Evolutionary conservation across 2,329 filamentous ascomycete species (phyloP), one percentile per base, ranked within the genome.

Genomic region (Epichloe uncinata): DNA sequence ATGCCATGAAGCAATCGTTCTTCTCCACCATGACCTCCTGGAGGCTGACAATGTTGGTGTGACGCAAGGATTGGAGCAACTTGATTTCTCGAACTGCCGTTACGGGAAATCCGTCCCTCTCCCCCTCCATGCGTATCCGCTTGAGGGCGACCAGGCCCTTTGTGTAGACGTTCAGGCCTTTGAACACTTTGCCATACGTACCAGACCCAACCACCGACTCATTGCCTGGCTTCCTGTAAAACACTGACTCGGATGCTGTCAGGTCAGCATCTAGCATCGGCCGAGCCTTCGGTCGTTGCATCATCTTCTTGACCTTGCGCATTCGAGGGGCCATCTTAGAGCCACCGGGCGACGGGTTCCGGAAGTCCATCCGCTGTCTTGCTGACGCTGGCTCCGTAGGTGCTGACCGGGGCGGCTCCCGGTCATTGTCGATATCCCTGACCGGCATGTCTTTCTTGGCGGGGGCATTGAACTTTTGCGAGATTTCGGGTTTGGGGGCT

Each of bases 1-100:
- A n/a, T n/a, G n/a, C n/a, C n/a, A n/a, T 98, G 68, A 95, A 98
- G 66, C 93, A 98, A 67, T 97, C 90, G 58, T 97, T 97, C 63
- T 85, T 87, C 69, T 98, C 93, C 2, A 98, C 93, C 93, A 98
- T 98, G 56, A 94, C 87, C 68, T 95, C 89, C 56, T 86, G 81
- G 16, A 95, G 71, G 40, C 82, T 81, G 51, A 95, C 87, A 47
- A 95, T 82, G 60, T 94, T 95, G 52, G 75, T 70, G 60, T 95
- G 87, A 54, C 84, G 82, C 20, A 95, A 73, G 3, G 86, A 90
- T 62, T 95, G 88, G n/a, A 95, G 73, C 22, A 95, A 73, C 64
- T 94, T 94, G 71, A 95, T 90, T 65, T 95, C 89, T 53, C 89
- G 82, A 26, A 94, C 86, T 0, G 89, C 89, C 0, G 89, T 95